Conservation (phyloP, 176 grass and related monocot species). For the Aegilops bicornis region DNA sequence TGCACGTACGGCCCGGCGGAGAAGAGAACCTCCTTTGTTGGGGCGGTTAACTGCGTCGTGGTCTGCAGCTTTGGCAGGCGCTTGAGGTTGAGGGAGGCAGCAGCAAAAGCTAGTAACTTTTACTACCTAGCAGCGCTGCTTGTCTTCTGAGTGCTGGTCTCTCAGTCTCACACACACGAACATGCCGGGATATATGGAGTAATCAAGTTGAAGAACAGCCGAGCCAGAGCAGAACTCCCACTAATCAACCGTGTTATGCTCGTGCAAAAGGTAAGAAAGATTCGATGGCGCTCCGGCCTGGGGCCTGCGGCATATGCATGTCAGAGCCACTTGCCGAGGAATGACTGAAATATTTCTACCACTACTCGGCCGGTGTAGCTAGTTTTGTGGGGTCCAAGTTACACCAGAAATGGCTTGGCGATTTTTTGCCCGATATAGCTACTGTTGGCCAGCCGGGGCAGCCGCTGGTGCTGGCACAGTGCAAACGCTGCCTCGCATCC, state of each 20-base stretch:
- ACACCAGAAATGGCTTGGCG: constrained; percentile 31
- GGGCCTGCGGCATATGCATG: background rate
- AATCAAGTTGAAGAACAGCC: background rate
- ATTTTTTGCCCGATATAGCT: constrained; percentile 45
- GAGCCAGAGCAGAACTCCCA: background rate
- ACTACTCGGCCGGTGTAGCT: background rate
- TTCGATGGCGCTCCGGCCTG: background rate
- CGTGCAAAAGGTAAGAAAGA: background rate
- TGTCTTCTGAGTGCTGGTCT: background rate
- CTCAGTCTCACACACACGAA: background rate
- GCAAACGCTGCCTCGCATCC: background rate
- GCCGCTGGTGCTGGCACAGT: constrained; percentile 16
- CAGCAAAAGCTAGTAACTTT: background rate
- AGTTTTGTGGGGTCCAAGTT: constrained; percentile 9
- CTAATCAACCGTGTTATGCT: background rate
- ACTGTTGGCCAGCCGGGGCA: constrained; percentile 46
- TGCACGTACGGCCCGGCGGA: background rate
- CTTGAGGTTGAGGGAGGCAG: background rate
- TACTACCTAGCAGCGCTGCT: background rate
- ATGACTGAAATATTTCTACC: background rate
- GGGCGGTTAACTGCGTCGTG: constrained; percentile 7
- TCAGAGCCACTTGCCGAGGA: background rate
- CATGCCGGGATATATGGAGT: constrained; percentile 8
- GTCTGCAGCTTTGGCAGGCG: constrained; percentile 30
- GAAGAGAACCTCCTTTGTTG: background rate